phyloP scores from a whole-genome alignment of 441 rosid species.

The Melastoma candidum region DNA sequence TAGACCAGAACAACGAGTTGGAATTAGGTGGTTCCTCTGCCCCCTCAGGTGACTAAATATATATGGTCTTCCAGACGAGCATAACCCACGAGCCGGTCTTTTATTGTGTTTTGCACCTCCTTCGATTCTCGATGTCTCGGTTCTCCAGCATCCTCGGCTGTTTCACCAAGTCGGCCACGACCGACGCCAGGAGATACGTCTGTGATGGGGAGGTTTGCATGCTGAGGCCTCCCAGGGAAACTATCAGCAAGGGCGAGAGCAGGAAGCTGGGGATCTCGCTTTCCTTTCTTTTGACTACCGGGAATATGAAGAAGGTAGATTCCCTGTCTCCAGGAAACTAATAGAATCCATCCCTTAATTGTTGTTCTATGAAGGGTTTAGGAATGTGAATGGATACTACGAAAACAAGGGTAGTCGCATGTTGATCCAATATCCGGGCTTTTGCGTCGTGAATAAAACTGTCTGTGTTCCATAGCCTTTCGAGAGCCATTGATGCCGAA shows the following conservation, averaged over 20 bases:
- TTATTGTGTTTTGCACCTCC: neutral
- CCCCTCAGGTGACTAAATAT: neutral
- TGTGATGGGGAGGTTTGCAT: conserved; percentile 44
- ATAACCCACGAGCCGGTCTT: neutral
- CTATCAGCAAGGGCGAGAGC: conserved; percentile 10
- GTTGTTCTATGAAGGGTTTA: no score
- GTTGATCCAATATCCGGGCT: no score
- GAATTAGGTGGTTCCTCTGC: no score
- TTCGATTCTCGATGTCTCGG: conserved; percentile 23
- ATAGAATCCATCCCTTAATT: no score
- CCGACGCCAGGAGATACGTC: conserved; percentile 12
- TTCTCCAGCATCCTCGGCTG: conserved; percentile 32
- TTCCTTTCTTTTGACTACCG: conserved; percentile 6
- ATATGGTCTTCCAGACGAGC: neutral
- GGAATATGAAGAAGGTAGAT: neutral
- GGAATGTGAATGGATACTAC: no score
- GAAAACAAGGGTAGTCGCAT: no score
- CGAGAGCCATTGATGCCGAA: no score
- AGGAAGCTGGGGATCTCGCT: neutral
- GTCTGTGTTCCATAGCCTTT: no score
- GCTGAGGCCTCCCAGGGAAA: conserved; percentile 11
- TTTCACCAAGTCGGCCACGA: conserved; percentile 18
- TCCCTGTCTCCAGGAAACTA: no score
- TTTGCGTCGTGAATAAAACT: no score
- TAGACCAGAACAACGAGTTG: no score